Conservation (phyloP, 169 alveolate species). For the Plasmodium coatneyi region DNA sequence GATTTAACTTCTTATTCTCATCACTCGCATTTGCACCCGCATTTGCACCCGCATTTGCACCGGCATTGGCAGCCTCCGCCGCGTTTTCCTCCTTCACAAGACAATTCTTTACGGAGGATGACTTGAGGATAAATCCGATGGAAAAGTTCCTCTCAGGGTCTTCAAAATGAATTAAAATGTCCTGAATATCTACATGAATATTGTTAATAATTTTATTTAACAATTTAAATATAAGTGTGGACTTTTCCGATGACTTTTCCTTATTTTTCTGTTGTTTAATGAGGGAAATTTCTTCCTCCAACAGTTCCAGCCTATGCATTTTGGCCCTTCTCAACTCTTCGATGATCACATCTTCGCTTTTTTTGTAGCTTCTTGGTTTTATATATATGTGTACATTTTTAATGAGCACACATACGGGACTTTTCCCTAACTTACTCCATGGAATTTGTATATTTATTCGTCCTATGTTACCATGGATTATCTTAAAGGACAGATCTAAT, state of each 20-base stretch:
- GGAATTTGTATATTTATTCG: constrained; percentile 85
- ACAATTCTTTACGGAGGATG: constrained; percentile 79
- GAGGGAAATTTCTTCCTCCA: constrained; percentile 78
- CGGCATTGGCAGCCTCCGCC: not conserved
- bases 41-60: not conserved
- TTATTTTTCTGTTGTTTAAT: constrained; percentile 72
- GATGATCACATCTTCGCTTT: constrained; percentile 83
- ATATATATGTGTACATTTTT: constrained; percentile 85
- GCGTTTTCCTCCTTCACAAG: constrained; percentile 28
- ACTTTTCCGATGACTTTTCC: constrained; percentile 72
- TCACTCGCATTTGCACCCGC: constrained; percentile 20
- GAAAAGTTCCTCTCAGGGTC: constrained; percentile 81
- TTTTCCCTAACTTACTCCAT: constrained; percentile 87
- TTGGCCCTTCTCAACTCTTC: constrained; percentile 80
- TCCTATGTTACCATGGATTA: constrained; percentile 86
- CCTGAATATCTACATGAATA: constrained; percentile 86
- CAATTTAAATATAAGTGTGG: constrained; percentile 85
- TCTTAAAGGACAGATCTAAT: constrained; percentile 67
- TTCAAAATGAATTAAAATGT: constrained; percentile 85
- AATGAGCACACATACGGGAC: constrained; percentile 85
- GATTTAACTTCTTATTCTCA: constrained; percentile 58
- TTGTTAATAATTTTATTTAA: constrained; percentile 87
- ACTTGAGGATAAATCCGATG: constrained; percentile 81
- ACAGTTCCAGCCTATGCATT: constrained; percentile 76
- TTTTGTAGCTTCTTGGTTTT: constrained; percentile 79